Evolutionary conservation across 1,139 yeast genomes (phyloP).

Genomic region (Lodderomyces orthopsilosis): DNA sequence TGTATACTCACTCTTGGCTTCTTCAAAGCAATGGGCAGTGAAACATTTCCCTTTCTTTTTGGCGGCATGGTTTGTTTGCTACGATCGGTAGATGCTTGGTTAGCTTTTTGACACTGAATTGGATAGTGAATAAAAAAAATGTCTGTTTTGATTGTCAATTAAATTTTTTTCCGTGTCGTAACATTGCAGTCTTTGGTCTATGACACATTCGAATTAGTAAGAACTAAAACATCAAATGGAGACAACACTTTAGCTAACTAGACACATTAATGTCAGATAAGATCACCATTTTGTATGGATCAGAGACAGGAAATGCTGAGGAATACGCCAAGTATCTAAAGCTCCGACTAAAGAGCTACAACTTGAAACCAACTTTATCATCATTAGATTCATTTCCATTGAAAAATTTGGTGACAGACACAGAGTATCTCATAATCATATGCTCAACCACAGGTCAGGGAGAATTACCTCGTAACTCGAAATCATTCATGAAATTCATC

Average conservation of each 20-base stretch:
- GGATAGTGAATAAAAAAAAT: too few relatives aligned
- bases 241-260: background rate
- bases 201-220: background rate
- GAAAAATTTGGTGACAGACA: slow-evolving; percentile 47
- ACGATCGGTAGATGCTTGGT: too few relatives aligned
- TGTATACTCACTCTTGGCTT: slow-evolving; percentile 14
- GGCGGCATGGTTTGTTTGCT: slow-evolving; percentile 21
- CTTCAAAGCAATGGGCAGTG: slow-evolving; percentile 11
- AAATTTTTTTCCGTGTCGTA: background rate
- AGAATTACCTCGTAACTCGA: slow-evolving; percentile 78
- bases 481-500: slow-evolving; percentile 69
- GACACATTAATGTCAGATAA: slow-evolving; percentile 10
- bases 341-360: slow-evolving; percentile 53
- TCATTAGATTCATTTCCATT: slow-evolving; percentile 65
- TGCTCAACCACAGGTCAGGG: slow-evolving; percentile 98
- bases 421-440: slow-evolving; percentile 55
- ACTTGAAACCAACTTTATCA: slow-evolving; percentile 49
- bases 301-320: slow-evolving; percentile 91
- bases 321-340: slow-evolving; percentile 75
- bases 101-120: too few relatives aligned
- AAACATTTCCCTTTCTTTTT: slow-evolving; percentile 25
- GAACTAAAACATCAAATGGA: background rate
- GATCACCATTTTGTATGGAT: slow-evolving; percentile 74
- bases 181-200: too few relatives aligned
- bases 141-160: slow-evolving; percentile 4